Percentiles rank a stretch among this genome's conserved stretches.
Evolutionary conservation across 352 stramenopile species (phyloP).

Genomic region (Ophiocytium majus): DNA sequence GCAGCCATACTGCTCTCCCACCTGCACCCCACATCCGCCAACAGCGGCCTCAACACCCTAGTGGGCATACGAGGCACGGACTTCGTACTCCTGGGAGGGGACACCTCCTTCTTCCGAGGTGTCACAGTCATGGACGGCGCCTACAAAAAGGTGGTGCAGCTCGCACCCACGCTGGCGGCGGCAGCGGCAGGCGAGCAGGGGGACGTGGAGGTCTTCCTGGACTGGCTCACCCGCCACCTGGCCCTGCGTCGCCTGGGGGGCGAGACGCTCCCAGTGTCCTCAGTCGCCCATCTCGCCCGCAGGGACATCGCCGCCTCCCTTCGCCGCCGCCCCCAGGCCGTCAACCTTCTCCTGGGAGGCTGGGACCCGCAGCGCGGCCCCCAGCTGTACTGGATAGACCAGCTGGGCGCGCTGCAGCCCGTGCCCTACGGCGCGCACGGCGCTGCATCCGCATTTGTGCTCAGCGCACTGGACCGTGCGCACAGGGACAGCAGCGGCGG

Average conservation of each 20-base stretch:
- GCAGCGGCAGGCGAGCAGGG: slow-evolving; percentile 49
- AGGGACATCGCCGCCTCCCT: slow-evolving; percentile 32
- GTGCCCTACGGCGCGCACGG: slow-evolving; percentile 50
- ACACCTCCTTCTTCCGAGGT: slow-evolving; percentile 54
- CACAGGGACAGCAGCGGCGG: slow-evolving; percentile 25
- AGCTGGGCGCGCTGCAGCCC: slow-evolving; percentile 37
- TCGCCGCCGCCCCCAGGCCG: slow-evolving; percentile 28
- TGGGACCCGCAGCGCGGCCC: slow-evolving; percentile 37
- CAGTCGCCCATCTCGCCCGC: slow-evolving; percentile 35
- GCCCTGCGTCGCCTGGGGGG: slow-evolving; percentile 30
- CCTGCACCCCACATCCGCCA: too few species aligned
- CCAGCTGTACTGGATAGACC: slow-evolving; percentile 49
- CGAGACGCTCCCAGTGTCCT: slow-evolving; percentile 14
- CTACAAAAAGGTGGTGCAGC: slow-evolving; percentile 52
- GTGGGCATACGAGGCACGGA: slow-evolving; percentile 47
- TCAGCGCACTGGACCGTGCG: slow-evolving; percentile 49
- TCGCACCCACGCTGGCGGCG: slow-evolving; percentile 37
- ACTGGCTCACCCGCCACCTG: slow-evolving; percentile 39
- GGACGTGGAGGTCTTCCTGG: slow-evolving; percentile 54
- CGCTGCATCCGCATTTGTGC: slow-evolving; percentile 36
- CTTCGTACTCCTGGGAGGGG: slow-evolving; percentile 52
- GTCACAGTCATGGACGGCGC: slow-evolving; percentile 52
- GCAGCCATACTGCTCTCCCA: too few species aligned
- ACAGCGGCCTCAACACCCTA: slow-evolving; percentile 42
- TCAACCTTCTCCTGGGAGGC: slow-evolving; percentile 41